Percentiles rank a stretch among this genome's conserved stretches.
Evolutionary conservation across 805 yeast species (phyloP).

Genomic region (Starmerella vitae): DNA sequence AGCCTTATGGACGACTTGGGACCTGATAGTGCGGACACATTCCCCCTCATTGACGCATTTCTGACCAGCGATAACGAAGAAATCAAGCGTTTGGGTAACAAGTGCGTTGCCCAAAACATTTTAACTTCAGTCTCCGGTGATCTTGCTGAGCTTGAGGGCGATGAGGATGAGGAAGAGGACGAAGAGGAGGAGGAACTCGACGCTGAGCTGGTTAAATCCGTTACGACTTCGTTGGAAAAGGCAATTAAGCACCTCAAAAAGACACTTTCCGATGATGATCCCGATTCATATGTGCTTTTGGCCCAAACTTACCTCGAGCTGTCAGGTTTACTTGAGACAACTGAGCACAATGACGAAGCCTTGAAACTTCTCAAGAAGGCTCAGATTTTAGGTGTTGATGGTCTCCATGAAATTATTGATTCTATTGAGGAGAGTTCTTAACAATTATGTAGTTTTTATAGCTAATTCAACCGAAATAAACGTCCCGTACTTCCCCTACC

Average conservation of each 20-base stretch:
- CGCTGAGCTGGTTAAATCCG: constrained; percentile 24
- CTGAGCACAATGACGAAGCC: constrained; percentile 68
- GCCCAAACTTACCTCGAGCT: constrained; percentile 77
- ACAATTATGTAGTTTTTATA: constrained; percentile 5
- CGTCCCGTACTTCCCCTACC: not conserved
- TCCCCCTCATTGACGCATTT: not conserved
- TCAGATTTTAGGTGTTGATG: constrained; percentile 28
- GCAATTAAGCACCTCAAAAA: constrained; percentile 47
- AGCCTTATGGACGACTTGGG: constrained; percentile 13
- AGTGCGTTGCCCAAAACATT: constrained; percentile 26
- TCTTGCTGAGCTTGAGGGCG: constrained; percentile 24
- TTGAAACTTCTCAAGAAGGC: constrained; percentile 31
- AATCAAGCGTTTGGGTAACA: constrained; percentile 18
- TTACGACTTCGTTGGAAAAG: constrained; percentile 34
- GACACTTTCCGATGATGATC: constrained; percentile 59
- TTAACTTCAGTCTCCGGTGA: constrained; percentile 24
- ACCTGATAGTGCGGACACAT: not conserved
- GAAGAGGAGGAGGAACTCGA: constrained; percentile 12
- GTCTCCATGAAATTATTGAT: constrained; percentile 28
- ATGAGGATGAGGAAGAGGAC: constrained; percentile 12
- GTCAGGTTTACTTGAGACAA: constrained; percentile 52
- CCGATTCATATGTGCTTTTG: constrained; percentile 65
- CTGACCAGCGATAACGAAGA: constrained; percentile 1
- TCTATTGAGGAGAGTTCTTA: constrained; percentile 18
- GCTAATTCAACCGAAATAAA: not conserved